Base-by-base conservation (phyloP, 495 filamentous ascomycete genomes). In the Penicillium psychrofluorescens region DNA sequence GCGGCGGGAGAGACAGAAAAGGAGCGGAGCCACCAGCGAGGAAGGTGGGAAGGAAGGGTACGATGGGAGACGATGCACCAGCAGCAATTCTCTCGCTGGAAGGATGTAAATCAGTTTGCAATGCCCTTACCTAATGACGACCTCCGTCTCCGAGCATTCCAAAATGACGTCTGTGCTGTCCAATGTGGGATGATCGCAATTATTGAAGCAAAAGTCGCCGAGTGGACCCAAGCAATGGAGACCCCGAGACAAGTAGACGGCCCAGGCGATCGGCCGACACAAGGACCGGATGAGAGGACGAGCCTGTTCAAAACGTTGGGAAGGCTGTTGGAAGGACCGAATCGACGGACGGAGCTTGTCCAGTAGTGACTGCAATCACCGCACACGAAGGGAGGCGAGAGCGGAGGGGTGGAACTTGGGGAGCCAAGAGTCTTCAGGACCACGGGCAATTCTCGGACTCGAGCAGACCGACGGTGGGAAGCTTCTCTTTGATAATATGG, bases 281-380 rank as follows among this genome's bases (percentile, higher is more conserved):
- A 49, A 46, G 34, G 51, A 55, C 39, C 43, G 51, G 58, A 53
- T 46, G 48, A 42, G 56, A 57, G 56, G 54, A 62, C 50, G 61
- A 62, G 55, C 59, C 54, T 51, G 49, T 55, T 57, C 48, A 45
- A 48, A 40, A 54, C 35, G 46, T 45, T 39, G 48, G 45, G 50
- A 53, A 50, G 50, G 22, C 6, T 4, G 22, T 22, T 2, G 58
- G 55, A 70, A 65, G 55, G 61, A 66, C 58, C 62, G 61, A 68
- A 55, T 61, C 45, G 59, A 60, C 57, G 46, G 58, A 55, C 57
- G 55, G 47, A 62, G 53, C 52, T 59, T 51, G 46, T 34, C 40
- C 40, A 27, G 39, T 42, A 49, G 38, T 47, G 49, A 54, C 53
- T 15, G 36, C 29, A 39, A 44, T 36, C n/a, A 44, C 40, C 47